Conservation (phyloP, 495 filamentous ascomycete genomes). For the Neurospora sp. region DNA sequence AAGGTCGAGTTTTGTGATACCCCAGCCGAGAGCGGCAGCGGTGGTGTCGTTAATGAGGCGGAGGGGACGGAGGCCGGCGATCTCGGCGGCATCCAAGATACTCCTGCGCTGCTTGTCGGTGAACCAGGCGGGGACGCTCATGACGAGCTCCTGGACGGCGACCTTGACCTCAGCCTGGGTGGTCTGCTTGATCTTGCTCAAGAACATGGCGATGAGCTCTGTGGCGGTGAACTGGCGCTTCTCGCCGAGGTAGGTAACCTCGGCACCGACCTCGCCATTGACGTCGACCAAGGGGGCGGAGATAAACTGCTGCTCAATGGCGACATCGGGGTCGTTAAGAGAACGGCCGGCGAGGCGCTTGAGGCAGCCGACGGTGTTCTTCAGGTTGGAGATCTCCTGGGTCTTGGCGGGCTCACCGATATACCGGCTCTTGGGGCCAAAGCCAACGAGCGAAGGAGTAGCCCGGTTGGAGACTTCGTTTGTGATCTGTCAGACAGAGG, state of each 20-base stretch:
- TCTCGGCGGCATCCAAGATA: conserved; percentile 86
- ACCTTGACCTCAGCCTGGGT: conserved; percentile 79
- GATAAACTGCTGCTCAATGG: conserved; percentile 84
- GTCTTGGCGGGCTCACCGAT: conserved; percentile 94
- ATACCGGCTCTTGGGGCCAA: conserved; percentile 84
- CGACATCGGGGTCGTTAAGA: conserved; percentile 80
- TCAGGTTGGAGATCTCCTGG: conserved; percentile 97
- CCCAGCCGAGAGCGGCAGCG: conserved; percentile 88
- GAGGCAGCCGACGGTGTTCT: conserved; percentile 90
- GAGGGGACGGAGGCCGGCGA: conserved; percentile 85
- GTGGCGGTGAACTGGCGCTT: conserved; percentile 88
- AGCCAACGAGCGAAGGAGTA: conserved; percentile 94
- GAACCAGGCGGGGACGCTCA: conserved; percentile 95
- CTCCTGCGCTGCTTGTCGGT: conserved; percentile 85
- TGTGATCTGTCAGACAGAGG: conserved; percentile 55
- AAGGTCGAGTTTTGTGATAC: conserved; percentile 94
- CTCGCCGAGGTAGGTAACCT: conserved; percentile 88
- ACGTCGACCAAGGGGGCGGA: conserved; percentile 81
- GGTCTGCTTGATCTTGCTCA: conserved; percentile 87
- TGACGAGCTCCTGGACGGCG: conserved; percentile 87
- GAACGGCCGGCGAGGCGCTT: conserved; percentile 84
- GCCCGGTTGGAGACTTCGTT: conserved; percentile 99
- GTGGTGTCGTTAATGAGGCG: conserved; percentile 98
- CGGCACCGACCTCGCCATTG: conserved; percentile 87
- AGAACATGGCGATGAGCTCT: conserved; percentile 87